Evolutionary conservation across 495 filamentous ascomycete genomes (phyloP).

Genomic region (Xylaria palmicola): DNA sequence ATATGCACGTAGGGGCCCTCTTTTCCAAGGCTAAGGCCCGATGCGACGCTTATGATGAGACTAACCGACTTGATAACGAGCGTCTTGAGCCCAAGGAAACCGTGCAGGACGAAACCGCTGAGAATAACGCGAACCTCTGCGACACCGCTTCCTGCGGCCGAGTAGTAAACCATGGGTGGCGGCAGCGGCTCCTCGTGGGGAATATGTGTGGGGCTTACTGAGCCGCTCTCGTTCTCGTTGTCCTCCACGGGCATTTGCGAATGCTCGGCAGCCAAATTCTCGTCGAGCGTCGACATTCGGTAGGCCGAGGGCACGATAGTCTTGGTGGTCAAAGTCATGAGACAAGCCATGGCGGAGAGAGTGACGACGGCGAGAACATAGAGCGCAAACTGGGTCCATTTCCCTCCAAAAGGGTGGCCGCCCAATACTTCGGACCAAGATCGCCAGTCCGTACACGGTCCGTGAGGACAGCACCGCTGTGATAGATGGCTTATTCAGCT

Average conservation of each 20-base stretch:
- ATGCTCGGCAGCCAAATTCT: constrained; percentile 58
- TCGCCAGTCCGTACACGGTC: constrained; percentile 67
- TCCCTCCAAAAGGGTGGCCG: constrained; percentile 50
- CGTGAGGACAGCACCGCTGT: constrained; percentile 69
- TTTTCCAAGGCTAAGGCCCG: constrained; percentile 90
- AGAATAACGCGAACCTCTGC: constrained; percentile 97
- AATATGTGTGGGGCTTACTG: constrained; percentile 39
- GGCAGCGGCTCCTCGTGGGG: constrained; percentile 21
- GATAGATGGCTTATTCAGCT: too few species aligned
- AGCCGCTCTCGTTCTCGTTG: constrained; percentile 27
- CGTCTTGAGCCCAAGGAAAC: constrained; percentile 88
- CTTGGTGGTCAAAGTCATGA: constrained; percentile 81
- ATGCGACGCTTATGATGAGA: constrained; percentile 84
- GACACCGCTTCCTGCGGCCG: constrained; percentile 93
- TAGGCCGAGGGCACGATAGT: constrained; percentile 89
- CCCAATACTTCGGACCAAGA: constrained; percentile 72
- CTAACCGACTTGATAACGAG: constrained; percentile 82
- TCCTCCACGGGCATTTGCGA: constrained; percentile 37
- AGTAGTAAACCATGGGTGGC: constrained; percentile 88
- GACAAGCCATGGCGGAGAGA: constrained; percentile 74
- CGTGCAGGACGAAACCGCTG: constrained; percentile 95
- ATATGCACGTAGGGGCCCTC: constrained; percentile 98
- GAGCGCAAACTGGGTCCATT: constrained; percentile 70
- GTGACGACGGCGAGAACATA: constrained; percentile 69
- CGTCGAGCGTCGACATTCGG: constrained; percentile 82